Percentiles rank a stretch among this genome's conserved stretches.
Evolutionary conservation across 2,329 filamentous ascomycete species (phyloP).

Genomic region (Ceratocystis albifundus): DNA sequence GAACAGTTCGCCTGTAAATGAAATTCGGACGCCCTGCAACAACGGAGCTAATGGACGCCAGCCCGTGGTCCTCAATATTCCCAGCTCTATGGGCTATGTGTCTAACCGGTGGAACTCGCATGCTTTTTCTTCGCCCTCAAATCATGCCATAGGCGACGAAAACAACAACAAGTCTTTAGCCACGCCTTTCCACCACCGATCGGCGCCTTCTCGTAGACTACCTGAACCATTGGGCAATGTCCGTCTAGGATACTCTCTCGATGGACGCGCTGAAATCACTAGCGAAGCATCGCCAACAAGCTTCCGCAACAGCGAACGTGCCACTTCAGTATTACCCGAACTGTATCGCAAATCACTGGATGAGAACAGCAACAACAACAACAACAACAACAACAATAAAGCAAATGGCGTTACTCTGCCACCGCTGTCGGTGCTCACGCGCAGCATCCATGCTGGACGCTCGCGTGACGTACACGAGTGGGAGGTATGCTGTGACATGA

Average conservation of each 20-base stretch:
- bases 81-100: slow-evolving; percentile 40
- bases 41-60: background rate
- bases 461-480: slow-evolving; percentile 81
- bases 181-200: background rate
- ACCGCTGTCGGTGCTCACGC: slow-evolving; percentile 42
- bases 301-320: slow-evolving; percentile 36
- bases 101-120: slow-evolving; percentile 47
- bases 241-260: slow-evolving; percentile 69
- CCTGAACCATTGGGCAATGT: slow-evolving; percentile 33
- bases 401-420: slow-evolving; percentile 47
- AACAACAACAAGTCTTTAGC: slow-evolving; percentile 27
- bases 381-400: slow-evolving; percentile 64
- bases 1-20: slow-evolving; percentile 21
- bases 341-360: slow-evolving; percentile 32
- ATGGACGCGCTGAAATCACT: slow-evolving; percentile 82
- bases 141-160: slow-evolving; percentile 29
- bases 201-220: slow-evolving; percentile 7
- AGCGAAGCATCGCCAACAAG: slow-evolving; percentile 60
- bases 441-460: slow-evolving; percentile 48
- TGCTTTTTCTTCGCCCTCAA: slow-evolving; percentile 40
- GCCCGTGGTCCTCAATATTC: slow-evolving; percentile 27
- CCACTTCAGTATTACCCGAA: slow-evolving; percentile 34
- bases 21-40: slow-evolving; percentile 22
- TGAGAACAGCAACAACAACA: too few relatives aligned
- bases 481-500: slow-evolving; percentile 81